Conservation (phyloP, 495 filamentous ascomycete species). For the Schizothecium vesticola region DNA sequence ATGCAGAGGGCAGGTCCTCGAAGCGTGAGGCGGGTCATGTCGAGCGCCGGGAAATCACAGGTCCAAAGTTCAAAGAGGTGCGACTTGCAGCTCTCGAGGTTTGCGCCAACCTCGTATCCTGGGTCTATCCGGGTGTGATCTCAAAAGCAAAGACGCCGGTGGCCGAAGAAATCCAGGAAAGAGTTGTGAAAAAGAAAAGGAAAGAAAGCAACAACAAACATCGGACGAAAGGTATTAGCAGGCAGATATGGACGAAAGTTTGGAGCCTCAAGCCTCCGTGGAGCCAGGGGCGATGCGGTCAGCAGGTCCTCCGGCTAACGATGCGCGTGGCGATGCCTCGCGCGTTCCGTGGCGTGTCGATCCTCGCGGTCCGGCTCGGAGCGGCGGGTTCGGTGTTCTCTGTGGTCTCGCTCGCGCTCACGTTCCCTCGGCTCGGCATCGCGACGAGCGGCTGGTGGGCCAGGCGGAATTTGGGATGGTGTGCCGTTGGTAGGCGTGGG, state of each 20-base stretch:
- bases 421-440: conserved; percentile 38
- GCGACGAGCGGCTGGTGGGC: conserved; percentile 32
- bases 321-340: conserved; percentile 22
- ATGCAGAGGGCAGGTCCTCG: conserved; percentile 5
- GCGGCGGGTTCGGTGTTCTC: conserved; percentile 19
- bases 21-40: conserved; percentile 1
- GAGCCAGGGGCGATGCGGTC: background rate
- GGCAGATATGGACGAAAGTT: conserved; percentile 10
- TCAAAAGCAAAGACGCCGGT: conserved; percentile 21
- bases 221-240: conserved; percentile 26
- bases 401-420: conserved; percentile 21
- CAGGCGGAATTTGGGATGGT: conserved; percentile 30
- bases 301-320: conserved; percentile 22
- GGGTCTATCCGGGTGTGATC: conserved; percentile 38
- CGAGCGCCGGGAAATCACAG: conserved; percentile 13
- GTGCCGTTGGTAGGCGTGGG: conserved; percentile 21
- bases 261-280: background rate
- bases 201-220: conserved; percentile 14
- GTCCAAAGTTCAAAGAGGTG: conserved; percentile 27
- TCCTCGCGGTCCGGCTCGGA: conserved; percentile 26
- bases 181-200: conserved; percentile 1
- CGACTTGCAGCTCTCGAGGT: conserved; percentile 42
- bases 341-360: conserved; percentile 22
- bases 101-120: conserved; percentile 32
- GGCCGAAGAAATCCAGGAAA: conserved; percentile 30